Conservation (phyloP, 2,329 filamentous ascomycete genomes). For the Colletotrichum lini region DNA sequence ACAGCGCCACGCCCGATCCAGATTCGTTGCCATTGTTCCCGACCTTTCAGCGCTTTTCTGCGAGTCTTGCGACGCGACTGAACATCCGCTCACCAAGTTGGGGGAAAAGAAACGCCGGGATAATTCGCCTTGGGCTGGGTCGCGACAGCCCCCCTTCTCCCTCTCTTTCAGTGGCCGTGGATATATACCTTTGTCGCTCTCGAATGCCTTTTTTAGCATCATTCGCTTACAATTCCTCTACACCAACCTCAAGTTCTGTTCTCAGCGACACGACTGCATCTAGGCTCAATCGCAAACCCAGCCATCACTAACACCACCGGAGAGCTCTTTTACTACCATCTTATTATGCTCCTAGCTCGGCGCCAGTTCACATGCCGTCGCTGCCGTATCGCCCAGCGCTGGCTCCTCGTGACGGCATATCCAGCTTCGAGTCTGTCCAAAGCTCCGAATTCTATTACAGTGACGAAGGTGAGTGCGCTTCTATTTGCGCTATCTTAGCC, state of each 20-base stretch:
- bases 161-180: background rate
- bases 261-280: background rate
- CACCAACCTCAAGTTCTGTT: background rate
- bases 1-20: background rate
- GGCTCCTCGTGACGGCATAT: conserved; percentile 54
- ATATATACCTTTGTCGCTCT: conserved; percentile 7
- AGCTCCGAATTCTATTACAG: conserved; percentile 66
- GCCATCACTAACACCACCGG: background rate
- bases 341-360: conserved; percentile 53
- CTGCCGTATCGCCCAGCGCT: conserved; percentile 52
- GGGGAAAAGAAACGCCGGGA: background rate
- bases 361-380: conserved; percentile 53
- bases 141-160: background rate
- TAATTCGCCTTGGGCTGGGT: background rate
- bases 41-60: background rate
- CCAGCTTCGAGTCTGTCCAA: conserved; percentile 46
- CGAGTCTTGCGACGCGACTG: conserved; percentile 28
- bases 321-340: conserved; percentile 7
- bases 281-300: conserved; percentile 2
- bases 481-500: background rate
- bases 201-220: conserved; percentile 27
- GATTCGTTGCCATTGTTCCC: conserved; percentile 1
- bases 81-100: background rate
- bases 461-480: conserved; percentile 67
- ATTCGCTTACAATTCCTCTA: conserved; percentile 12